phyloP scores from a whole-genome alignment of 768 basidiomycete genomes.

The Exidia glandulosa region DNA sequence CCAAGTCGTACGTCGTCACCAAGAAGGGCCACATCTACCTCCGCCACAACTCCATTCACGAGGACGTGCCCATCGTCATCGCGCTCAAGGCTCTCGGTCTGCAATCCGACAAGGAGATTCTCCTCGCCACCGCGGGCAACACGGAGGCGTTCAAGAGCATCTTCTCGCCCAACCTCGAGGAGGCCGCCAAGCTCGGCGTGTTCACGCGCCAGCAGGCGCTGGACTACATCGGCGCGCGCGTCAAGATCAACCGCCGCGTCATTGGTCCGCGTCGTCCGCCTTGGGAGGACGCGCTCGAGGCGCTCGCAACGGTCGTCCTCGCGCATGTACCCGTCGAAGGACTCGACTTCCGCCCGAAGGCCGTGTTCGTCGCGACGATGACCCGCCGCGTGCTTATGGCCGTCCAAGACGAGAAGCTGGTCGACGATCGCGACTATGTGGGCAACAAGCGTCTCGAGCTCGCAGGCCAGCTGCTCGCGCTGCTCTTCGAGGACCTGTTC shows the following conservation, averaged over 20 bases:
- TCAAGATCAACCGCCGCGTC: conserved; percentile 75
- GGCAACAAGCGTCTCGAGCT: conserved; percentile 97
- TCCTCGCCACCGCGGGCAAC: conserved; percentile 85
- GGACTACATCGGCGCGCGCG: conserved; percentile 88
- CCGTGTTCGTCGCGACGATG: conserved; percentile 97
- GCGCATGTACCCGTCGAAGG: conserved; percentile 90
- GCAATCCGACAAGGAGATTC: conserved; percentile 95
- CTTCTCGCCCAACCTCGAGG: conserved; percentile 89
- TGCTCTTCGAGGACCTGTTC: conserved; percentile 97
- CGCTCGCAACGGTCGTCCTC: conserved; percentile 92
- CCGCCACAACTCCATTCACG: conserved; percentile 93
- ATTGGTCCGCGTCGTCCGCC: conserved; percentile 74
- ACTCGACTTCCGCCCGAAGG: conserved; percentile 85
- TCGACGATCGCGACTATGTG: conserved; percentile 97
- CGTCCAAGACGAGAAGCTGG: conserved; percentile 92
- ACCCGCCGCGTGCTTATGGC: conserved; percentile 92
- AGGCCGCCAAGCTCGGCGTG: conserved; percentile 81
- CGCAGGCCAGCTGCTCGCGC: conserved; percentile 88
- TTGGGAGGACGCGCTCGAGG: conserved; percentile 93
- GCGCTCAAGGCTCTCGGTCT: conserved; percentile 94
- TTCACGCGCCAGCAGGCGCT: conserved; percentile 90
- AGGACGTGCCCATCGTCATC: conserved; percentile 92
- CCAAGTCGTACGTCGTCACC: conserved; percentile 94
- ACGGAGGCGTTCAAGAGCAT: conserved; percentile 77
- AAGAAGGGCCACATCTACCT: conserved; percentile 94